Percentiles rank a stretch among this genome's conserved stretches.
Evolutionary conservation across 1,284 basidiomycete genomes (phyloP).

Genomic region (Apiotrichum gamsii): DNA sequence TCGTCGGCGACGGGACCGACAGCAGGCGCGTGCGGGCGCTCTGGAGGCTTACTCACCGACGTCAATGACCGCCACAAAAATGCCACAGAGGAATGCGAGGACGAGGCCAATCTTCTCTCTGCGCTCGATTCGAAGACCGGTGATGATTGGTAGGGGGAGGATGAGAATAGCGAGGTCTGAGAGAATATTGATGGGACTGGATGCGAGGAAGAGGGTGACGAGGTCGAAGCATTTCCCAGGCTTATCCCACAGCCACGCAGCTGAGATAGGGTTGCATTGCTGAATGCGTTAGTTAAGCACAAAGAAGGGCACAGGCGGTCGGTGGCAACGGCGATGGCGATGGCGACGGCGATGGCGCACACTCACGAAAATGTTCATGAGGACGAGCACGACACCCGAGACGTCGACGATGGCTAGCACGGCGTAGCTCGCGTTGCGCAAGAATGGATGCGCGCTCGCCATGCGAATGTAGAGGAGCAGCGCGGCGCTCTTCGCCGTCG

Average conservation of each 20-base stretch:
- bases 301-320: too few relatives aligned
- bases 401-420: conserved; percentile 38
- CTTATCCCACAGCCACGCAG: conserved; percentile 25
- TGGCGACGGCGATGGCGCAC: background rate
- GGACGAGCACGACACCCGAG: conserved; percentile 41
- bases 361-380: conserved; percentile 40
- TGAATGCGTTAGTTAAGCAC: too few relatives aligned
- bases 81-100: conserved; percentile 42
- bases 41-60: conserved; percentile 23
- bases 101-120: conserved; percentile 44
- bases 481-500: conserved; percentile 44
- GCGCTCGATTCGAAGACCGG: conserved; percentile 40
- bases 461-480: conserved; percentile 46
- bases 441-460: conserved; percentile 38
- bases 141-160: conserved; percentile 45
- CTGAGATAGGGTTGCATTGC: conserved; percentile 40
- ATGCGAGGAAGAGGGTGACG: conserved; percentile 41
- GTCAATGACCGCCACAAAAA: conserved; percentile 45
- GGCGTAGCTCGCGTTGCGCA: conserved; percentile 37
- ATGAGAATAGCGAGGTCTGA: conserved; percentile 46
- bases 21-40: too few relatives aligned
- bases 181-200: conserved; percentile 44
- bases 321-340: background rate
- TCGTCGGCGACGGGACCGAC: too few relatives aligned
- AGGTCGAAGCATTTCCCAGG: conserved; percentile 37